Evolutionary conservation across 257 asterid species (phyloP).

Genomic region (Gentiana dahurica): DNA sequence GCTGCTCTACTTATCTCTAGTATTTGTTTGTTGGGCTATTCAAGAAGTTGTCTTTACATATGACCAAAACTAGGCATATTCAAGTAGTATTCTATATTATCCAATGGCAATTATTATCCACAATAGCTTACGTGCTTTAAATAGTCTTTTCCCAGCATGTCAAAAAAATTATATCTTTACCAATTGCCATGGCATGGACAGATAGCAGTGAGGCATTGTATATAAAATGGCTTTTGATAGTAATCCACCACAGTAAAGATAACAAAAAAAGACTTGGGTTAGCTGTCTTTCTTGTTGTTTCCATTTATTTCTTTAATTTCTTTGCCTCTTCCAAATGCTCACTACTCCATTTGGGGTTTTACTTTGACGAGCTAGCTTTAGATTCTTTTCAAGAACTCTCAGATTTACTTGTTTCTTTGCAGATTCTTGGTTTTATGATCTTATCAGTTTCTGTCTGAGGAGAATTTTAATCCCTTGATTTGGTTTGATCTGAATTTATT

Average conservation of each 20-base stretch:
- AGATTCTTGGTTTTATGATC: constrained; percentile 14
- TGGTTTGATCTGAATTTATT: constrained; percentile 34
- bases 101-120: constrained; percentile 3
- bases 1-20: background rate
- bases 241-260: constrained; percentile 31
- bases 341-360: constrained; percentile 14
- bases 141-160: background rate
- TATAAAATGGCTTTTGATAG: constrained; percentile 22
- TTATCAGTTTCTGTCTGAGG: constrained; percentile 9
- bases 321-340: constrained; percentile 17
- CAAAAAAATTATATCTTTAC: constrained; percentile 8
- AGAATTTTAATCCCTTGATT: constrained; percentile 6
- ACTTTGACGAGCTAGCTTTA: constrained; percentile 24
- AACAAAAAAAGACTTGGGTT: constrained; percentile 19
- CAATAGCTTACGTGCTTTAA: constrained; percentile 2
- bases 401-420: constrained; percentile 15
- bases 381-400: constrained; percentile 18
- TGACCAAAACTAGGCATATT: background rate
- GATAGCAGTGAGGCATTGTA: constrained; percentile 19
- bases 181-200: constrained; percentile 23
- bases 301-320: constrained; percentile 6
- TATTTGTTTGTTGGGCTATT: background rate
- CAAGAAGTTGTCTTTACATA: background rate
- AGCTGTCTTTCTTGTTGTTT: constrained; percentile 13
- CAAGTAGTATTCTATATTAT: constrained; percentile 9